Percentiles rank a stretch among this genome's conserved stretches.
Conservation (phyloP, 2,329 filamentous ascomycete genomes). For the Sporothrix luriei region DNA sequence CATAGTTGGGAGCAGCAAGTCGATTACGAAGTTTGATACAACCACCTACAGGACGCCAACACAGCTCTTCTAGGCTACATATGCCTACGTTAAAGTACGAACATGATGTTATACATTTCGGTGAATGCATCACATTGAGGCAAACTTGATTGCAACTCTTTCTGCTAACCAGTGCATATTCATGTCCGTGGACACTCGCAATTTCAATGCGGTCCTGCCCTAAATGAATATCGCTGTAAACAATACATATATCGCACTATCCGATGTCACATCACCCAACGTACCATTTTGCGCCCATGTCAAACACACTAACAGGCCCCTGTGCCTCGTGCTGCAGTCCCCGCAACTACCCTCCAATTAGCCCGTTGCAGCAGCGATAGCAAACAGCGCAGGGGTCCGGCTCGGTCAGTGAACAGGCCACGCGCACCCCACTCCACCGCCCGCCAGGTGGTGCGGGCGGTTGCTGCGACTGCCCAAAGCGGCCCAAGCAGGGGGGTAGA, state of each 20-base stretch:
- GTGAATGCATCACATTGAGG: too few relatives aligned
- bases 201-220: background rate
- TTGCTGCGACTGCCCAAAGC: conserved; percentile 28
- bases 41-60: background rate
- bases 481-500: background rate
- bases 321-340: conserved; percentile 19
- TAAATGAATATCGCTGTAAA: background rate
- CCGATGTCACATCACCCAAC: background rate
- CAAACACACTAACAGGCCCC: conserved; percentile 21
- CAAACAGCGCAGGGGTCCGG: conserved; percentile 9
- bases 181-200: background rate
- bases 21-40: too few relatives aligned
- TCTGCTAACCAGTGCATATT: too few relatives aligned
- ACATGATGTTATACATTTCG: background rate
- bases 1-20: background rate
- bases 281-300: conserved; percentile 9
- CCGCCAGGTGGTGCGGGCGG: conserved; percentile 5
- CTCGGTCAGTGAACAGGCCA: background rate
- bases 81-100: background rate
- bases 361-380: background rate
- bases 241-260: background rate
- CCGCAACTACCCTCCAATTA: conserved; percentile 22
- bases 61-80: too few relatives aligned
- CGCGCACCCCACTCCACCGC: background rate
- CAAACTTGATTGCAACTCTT: too few relatives aligned